These are phyloP conservation scores for Cladosporium sphaerospermum DNA, from an alignment of 2,329 filamentous ascomycete genomes.

Conservation along the genomic window DNA sequence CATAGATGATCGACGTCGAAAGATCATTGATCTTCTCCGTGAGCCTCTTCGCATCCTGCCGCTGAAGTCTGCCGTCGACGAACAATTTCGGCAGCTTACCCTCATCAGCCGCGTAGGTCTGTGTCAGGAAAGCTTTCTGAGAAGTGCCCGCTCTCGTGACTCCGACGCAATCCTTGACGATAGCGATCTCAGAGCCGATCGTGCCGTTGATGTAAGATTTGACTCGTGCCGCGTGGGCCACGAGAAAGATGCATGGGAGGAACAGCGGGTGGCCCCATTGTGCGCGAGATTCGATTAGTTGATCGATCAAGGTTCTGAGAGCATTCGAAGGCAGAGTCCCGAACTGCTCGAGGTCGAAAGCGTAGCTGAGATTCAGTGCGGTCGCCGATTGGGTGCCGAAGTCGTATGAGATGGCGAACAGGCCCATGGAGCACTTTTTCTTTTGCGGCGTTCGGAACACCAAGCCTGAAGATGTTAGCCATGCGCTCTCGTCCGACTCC, in stretches of 20 bases:
- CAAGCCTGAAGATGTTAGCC: background rate
- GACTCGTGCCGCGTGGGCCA: slow-evolving; percentile 2
- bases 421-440: slow-evolving; percentile 12
- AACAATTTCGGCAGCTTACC: slow-evolving; percentile 2
- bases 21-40: slow-evolving; percentile 14
- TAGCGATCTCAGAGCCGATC: slow-evolving; percentile 8
- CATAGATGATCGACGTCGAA: slow-evolving; percentile 11
- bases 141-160: slow-evolving; percentile 15
- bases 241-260: slow-evolving; percentile 12
- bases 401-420: slow-evolving; percentile 12
- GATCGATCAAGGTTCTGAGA: too few relatives aligned
- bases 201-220: slow-evolving; percentile 3
- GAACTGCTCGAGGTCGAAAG: slow-evolving; percentile 11
- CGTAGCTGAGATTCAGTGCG: slow-evolving; percentile 13
- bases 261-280: slow-evolving; percentile 5
- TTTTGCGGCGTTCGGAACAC: slow-evolving; percentile 16
- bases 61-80: slow-evolving; percentile 7
- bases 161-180: slow-evolving; percentile 12
- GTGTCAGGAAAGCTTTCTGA: background rate
- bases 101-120: too few relatives aligned
- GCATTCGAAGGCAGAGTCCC: background rate
- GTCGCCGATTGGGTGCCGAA: slow-evolving; percentile 13
- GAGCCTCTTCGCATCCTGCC: slow-evolving; percentile 12
- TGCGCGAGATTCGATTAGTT: too few relatives aligned
- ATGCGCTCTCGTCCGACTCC: too few relatives aligned